Percentiles rank a stretch among this genome's conserved stretches.
Conservation (phyloP, 2,329 filamentous ascomycete genomes). For the Mollisiaceae sp. region DNA sequence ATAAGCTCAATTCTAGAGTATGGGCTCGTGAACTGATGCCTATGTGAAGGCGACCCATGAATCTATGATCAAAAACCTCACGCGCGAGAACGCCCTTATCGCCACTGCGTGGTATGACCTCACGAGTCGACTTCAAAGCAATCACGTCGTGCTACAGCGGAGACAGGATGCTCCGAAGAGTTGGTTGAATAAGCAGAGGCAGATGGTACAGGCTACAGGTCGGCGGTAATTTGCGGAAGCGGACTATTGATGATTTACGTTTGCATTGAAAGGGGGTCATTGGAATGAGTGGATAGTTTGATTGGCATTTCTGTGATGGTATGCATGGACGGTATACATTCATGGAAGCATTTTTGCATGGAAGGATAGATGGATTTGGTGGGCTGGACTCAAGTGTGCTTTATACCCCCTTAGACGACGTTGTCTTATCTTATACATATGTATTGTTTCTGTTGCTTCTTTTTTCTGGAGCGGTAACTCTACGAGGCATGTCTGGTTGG, state of each 20-base stretch:
- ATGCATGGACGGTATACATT: conserved; percentile 11
- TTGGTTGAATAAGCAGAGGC: conserved; percentile 84
- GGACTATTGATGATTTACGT: conserved; percentile 3
- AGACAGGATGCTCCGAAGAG: conserved; percentile 77
- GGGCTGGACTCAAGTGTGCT: conserved; percentile 9
- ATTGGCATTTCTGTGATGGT: conserved; percentile 15
- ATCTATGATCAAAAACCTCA: conserved; percentile 59
- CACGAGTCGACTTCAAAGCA: conserved; percentile 78
- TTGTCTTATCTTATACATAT: not conserved
- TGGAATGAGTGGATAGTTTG: conserved; percentile 11
- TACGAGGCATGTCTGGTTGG: not conserved
- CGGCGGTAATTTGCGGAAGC: conserved; percentile 32
- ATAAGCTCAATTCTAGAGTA: not conserved
- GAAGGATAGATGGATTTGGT: conserved; percentile 11
- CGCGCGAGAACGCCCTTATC: conserved; percentile 79
- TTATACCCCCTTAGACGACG: conserved; percentile 7
- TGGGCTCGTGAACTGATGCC: conserved; percentile 15
- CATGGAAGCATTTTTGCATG: conserved; percentile 5
- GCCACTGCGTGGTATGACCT: conserved; percentile 88
- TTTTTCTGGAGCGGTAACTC: not conserved
- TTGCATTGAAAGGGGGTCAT: conserved; percentile 17
- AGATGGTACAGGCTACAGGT: conserved; percentile 60
- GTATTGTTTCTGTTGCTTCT: not conserved
- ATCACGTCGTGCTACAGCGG: conserved; percentile 78
- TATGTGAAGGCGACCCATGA: conserved; percentile 38